Evolutionary conservation across 495 filamentous ascomycete genomes (phyloP).

Genomic region (Aspergillus cristatus): DNA sequence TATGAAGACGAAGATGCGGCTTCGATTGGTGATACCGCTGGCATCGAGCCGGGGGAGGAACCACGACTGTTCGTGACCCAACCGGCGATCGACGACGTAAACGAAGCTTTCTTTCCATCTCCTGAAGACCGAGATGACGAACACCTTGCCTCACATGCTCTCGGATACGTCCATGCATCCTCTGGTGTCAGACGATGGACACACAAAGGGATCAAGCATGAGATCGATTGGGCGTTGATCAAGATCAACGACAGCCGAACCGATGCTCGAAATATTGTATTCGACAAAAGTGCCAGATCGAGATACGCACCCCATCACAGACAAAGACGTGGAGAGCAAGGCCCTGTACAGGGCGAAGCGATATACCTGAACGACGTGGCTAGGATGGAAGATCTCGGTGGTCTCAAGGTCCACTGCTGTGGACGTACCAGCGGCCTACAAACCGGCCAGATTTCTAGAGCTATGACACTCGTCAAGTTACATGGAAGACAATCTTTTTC

Average conservation of each 20-base stretch:
- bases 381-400: constrained; percentile 50
- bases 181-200: constrained; percentile 71
- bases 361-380: constrained; percentile 35
- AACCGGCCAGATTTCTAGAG: constrained; percentile 61
- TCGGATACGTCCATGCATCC: constrained; percentile 81
- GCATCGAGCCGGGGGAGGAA: constrained; percentile 64
- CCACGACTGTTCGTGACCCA: constrained; percentile 69
- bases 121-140: constrained; percentile 57
- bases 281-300: constrained; percentile 33
- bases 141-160: constrained; percentile 64
- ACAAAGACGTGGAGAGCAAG: constrained; percentile 7
- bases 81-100: constrained; percentile 78
- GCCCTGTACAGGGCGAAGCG: constrained; percentile 11
- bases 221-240: constrained; percentile 94
- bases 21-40: constrained; percentile 77
- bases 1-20: constrained; percentile 51
- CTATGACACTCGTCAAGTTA: constrained; percentile 73
- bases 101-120: constrained; percentile 63
- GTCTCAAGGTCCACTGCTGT: constrained; percentile 74
- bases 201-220: constrained; percentile 61
- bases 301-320: constrained; percentile 3
- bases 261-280: constrained; percentile 59
- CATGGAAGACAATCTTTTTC: constrained; percentile 71
- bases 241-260: constrained; percentile 64
- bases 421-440: constrained; percentile 85